phyloP scores from a whole-genome alignment of 2,329 filamentous ascomycete species.

The Alternaria gaisen region DNA sequence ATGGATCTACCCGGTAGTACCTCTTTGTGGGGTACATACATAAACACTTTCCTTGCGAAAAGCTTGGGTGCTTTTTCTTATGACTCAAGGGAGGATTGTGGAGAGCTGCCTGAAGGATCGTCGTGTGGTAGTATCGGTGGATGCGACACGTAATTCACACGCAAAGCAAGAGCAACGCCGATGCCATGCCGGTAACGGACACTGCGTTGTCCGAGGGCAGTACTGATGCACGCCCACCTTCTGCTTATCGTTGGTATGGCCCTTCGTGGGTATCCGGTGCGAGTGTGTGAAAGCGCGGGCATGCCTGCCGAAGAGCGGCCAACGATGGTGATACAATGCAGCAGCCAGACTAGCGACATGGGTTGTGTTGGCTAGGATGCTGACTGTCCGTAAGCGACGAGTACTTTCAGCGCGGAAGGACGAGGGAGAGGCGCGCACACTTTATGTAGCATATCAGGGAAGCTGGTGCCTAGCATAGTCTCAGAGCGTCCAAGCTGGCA shows the following conservation, averaged over 20 bases:
- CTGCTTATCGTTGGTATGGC: background rate
- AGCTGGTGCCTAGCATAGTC: background rate
- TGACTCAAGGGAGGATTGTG: background rate
- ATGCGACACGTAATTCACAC: background rate
- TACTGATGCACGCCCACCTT: background rate
- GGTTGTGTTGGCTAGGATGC: background rate
- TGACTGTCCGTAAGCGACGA: background rate
- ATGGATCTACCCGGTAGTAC: background rate
- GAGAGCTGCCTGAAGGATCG: conserved; percentile 1
- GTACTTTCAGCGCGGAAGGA: background rate
- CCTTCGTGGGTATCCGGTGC: background rate
- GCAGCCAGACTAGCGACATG: background rate
- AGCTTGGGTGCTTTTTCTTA: background rate
- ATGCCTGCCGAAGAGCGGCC: background rate
- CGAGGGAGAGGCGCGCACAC: background rate
- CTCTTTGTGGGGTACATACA: background rate
- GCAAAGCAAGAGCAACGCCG: background rate
- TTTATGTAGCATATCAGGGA: background rate
- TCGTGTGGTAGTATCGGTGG: background rate
- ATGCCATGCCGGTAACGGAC: background rate
- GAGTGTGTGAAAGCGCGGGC: background rate
- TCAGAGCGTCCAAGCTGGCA: background rate
- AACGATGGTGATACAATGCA: background rate
- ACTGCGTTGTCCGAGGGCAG: background rate
- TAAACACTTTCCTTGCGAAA: background rate